These are phyloP conservation scores for Mucor sp. DNA, from an alignment of 371 early-diverging fungal species.

Conservation along the genomic window DNA sequence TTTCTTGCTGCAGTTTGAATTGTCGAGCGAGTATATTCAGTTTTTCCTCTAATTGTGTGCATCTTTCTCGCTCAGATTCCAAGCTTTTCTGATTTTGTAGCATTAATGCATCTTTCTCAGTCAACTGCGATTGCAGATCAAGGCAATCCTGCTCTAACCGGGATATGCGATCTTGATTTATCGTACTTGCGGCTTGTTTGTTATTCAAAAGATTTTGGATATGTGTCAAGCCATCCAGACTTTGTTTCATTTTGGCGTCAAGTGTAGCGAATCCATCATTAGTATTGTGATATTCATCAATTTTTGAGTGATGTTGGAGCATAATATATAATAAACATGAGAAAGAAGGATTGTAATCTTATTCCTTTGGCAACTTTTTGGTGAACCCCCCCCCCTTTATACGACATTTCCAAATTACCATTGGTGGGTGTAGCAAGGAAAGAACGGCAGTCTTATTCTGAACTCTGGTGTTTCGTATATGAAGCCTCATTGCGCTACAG, in stretches of 20 bases:
- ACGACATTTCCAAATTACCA: too few species aligned
- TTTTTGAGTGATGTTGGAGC: neutral
- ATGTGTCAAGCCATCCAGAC: neutral
- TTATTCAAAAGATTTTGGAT: neutral
- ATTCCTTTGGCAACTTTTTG: neutral
- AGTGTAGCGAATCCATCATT: neutral
- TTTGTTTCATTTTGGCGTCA: slow-evolving; percentile 6
- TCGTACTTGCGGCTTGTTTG: neutral
- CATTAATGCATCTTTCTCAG: neutral
- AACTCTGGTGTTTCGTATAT: too few species aligned
- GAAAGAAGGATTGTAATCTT: neutral
- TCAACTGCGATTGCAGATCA: neutral
- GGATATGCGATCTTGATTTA: neutral
- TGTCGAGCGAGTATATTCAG: neutral
- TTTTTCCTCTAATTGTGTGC: neutral
- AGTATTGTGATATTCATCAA: neutral
- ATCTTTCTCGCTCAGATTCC: neutral
- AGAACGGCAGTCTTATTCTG: too few species aligned
- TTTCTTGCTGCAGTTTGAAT: neutral
- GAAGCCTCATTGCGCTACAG: too few species aligned
- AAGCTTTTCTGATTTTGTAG: neutral
- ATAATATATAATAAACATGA: neutral
- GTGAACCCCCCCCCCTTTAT: too few species aligned
- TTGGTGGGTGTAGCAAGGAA: too few species aligned
- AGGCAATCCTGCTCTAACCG: neutral